phyloP scores from a whole-genome alignment of 257 asterid genomes.

The Jacaranda copaia region DNA sequence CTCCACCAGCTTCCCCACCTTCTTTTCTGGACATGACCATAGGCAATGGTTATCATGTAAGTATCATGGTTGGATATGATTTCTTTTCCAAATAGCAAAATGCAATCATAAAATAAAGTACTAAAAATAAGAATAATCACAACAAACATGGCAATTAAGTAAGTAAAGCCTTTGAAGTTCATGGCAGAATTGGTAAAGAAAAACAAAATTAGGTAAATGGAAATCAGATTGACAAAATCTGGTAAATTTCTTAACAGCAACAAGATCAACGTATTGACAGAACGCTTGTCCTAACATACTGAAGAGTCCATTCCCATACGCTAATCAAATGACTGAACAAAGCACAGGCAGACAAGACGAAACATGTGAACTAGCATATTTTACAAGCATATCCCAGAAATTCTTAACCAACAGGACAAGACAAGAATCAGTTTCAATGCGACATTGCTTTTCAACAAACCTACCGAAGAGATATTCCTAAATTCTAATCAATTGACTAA shows the following conservation, averaged over 20 bases:
- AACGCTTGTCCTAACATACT: background rate
- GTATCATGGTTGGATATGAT: background rate
- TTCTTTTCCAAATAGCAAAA: background rate
- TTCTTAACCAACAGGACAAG: background rate
- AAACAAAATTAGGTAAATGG: background rate
- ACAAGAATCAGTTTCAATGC: background rate
- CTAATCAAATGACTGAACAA: constrained; percentile 5
- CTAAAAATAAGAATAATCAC: background rate
- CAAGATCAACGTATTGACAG: background rate
- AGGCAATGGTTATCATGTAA: constrained; percentile 2
- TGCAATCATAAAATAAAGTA: constrained; percentile 7
- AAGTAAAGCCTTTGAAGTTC: background rate
- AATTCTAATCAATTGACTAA: background rate
- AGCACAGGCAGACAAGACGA: background rate
- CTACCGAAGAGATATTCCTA: constrained; percentile 1
- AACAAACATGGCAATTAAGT: background rate
- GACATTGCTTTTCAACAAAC: background rate
- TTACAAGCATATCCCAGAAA: background rate
- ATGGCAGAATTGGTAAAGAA: constrained; percentile 1
- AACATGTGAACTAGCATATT: background rate
- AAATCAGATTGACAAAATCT: background rate
- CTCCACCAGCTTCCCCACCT: constrained; percentile 89
- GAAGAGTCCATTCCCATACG: background rate
- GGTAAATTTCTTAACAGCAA: background rate
- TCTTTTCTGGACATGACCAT: constrained; percentile 63